Evolutionary conservation across 2,329 filamentous ascomycete genomes (phyloP).

Genomic region (Scedosporium apiospermum): DNA sequence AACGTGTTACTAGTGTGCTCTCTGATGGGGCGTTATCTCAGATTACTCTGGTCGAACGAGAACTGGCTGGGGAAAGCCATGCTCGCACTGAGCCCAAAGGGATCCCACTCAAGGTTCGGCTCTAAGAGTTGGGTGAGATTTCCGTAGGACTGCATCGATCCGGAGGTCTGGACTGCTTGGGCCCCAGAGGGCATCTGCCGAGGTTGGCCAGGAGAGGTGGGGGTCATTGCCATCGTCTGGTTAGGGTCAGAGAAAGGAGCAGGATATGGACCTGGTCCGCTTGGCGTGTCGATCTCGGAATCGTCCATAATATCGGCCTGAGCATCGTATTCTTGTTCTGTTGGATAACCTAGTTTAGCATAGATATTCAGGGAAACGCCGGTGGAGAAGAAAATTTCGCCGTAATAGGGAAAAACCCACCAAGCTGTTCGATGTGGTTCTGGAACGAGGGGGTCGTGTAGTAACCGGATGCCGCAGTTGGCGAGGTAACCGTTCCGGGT

Average conservation of each 20-base stretch:
- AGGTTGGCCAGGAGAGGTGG: conserved; percentile 25
- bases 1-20: not conserved
- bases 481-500: conserved; percentile 21
- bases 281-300: conserved; percentile 58
- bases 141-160: conserved; percentile 40
- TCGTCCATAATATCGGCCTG: conserved; percentile 85
- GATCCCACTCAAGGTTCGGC: conserved; percentile 83
- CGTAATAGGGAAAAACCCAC: conserved; percentile 63
- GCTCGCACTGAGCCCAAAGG: conserved; percentile 84
- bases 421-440: conserved; percentile 90
- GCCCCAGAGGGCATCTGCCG: conserved; percentile 25
- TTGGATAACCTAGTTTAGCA: conserved; percentile 11
- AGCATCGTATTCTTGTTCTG: conserved; percentile 96
- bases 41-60: conserved; percentile 57
- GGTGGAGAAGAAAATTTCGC: conserved; percentile 26
- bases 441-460: conserved; percentile 79
- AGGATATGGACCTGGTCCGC: conserved; percentile 56
- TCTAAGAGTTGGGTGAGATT: conserved; percentile 58
- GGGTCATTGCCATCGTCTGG: conserved; percentile 34
- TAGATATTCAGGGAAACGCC: not conserved
- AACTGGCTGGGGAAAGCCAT: conserved; percentile 91
- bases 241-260: conserved; percentile 39
- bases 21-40: conserved; percentile 22
- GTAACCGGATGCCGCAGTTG: conserved; percentile 34
- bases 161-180: conserved; percentile 22